Evolutionary conservation across 495 filamentous ascomycete genomes (phyloP), one percentile per base, ranked within the genome.

Genomic region (Neurospora terricola): DNA sequence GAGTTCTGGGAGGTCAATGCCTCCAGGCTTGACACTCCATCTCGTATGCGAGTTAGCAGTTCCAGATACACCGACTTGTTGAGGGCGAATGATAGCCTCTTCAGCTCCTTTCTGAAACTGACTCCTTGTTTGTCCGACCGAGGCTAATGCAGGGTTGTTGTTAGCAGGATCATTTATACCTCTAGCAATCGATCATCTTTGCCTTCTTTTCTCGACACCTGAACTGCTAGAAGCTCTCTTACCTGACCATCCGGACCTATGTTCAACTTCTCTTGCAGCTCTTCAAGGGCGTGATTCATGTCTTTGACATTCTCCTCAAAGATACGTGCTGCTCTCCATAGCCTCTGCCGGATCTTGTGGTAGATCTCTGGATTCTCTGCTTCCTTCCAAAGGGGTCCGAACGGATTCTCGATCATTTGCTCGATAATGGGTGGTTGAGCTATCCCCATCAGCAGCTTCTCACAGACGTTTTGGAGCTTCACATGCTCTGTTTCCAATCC

Each of bases 21-120:
- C 72, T 81, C 81, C 37, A 85, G 75, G 16, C 75, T 79, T 1
- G 74, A 75, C 27, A 83, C 80, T 66, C 76, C 78, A 16, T 82
- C 78, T 30, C 75, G 74, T 14, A 84, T 74, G 43, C 73, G 75
- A 10, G 62, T 72, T 23, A 83, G 73, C 4, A 82, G 75, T 7
- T 79, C 76, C 8, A 78, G 70, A 45, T 82, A 80, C 2, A 70
- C 73, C 6, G 77, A 71, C 21, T 77, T 76, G 11, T 76, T 74
- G 9, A 83, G 74, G 21, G 75, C 75, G 59, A 85, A 83, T 38
- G 75, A 78, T 62, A 79, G 74, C 4, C 81, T 73, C 70, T 78
- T 74, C 54, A 78, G 40, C 66, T 78, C 73, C 38, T 72, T 70
- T 2, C 37, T 68, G 38, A 77, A 23, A 7, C 40, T 40, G 23